Conservation (phyloP, 345 rosid genomes). For the Linum tenue region DNA sequence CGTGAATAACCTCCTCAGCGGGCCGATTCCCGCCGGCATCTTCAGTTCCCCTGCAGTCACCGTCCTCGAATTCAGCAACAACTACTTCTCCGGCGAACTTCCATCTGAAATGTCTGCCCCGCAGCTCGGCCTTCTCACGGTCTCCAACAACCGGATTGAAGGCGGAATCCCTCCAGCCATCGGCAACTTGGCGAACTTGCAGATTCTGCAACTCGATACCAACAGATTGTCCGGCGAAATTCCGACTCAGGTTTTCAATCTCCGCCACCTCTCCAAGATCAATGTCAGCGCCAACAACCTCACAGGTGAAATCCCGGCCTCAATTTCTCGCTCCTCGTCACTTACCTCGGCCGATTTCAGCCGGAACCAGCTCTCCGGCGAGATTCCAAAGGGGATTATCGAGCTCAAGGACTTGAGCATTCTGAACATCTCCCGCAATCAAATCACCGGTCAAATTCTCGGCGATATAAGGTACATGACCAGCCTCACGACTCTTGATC, state of each 20-base stretch:
- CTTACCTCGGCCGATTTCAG: conserved; percentile 58
- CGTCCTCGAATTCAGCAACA: conserved; percentile 48
- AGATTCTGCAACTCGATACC: conserved; percentile 34
- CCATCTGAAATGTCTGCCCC: conserved; percentile 44
- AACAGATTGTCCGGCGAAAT: conserved; percentile 54
- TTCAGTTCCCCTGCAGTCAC: conserved; percentile 40
- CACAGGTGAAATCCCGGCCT: conserved; percentile 49
- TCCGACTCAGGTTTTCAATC: conserved; percentile 41
- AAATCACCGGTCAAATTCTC: conserved; percentile 58
- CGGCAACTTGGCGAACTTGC: conserved; percentile 37
- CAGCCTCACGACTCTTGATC: conserved; percentile 69
- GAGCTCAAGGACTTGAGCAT: conserved; percentile 43
- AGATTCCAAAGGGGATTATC: conserved; percentile 46
- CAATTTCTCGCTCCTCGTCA: conserved; percentile 36
- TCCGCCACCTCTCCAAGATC: conserved; percentile 35
- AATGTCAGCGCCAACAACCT: conserved; percentile 50
- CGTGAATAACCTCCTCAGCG: conserved; percentile 43
- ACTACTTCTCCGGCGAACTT: conserved; percentile 63
- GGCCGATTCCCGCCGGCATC: conserved; percentile 61
- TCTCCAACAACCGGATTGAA: conserved; percentile 50
- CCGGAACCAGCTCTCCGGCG: conserved; percentile 49
- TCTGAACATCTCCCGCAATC: conserved; percentile 62
- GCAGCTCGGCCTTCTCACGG: conserved; percentile 26
- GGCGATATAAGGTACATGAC: conserved; percentile 53
- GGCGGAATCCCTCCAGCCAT: conserved; percentile 65